Conservation (phyloP, 768 basidiomycete genomes). For the Agaricus subrufescens region DNA sequence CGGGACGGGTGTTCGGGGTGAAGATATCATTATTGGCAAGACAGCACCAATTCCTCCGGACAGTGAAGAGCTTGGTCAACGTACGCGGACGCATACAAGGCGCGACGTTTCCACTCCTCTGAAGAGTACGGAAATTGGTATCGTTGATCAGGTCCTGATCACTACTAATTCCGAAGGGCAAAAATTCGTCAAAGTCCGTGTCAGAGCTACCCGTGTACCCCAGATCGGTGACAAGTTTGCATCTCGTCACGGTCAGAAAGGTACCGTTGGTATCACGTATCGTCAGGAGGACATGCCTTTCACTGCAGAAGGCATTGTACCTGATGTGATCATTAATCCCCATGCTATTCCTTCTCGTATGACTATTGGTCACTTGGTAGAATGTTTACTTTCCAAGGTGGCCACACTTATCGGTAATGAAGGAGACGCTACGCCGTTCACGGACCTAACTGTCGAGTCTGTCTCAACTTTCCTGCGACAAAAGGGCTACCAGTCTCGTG, state of each 20-base stretch:
- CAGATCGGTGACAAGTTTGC: constrained; percentile 99
- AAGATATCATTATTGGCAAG: constrained; percentile 99
- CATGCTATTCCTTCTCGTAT: constrained; percentile 99
- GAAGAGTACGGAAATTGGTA: constrained; percentile 97
- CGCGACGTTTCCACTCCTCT: constrained; percentile 96
- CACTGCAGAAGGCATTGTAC: constrained; percentile 93
- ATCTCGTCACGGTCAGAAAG: constrained; percentile 98
- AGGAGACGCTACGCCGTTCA: constrained; percentile 98
- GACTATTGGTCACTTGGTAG: constrained; percentile 99
- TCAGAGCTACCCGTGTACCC: constrained; percentile 92
- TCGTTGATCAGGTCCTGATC: constrained; percentile 95
- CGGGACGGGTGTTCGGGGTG: constrained; percentile 90
- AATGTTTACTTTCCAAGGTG: constrained; percentile 94
- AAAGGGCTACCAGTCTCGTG: constrained; percentile 95
- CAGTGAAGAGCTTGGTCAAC: constrained; percentile 94
- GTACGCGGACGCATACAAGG: constrained; percentile 88
- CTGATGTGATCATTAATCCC: constrained; percentile 97
- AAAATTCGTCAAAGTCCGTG: constrained; percentile 97
- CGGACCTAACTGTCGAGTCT: constrained; percentile 94
- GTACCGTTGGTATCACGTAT: constrained; percentile 99
- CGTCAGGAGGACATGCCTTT: constrained; percentile 99
- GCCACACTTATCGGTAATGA: constrained; percentile 95
- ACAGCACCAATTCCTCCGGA: constrained; percentile 96
- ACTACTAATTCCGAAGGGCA: constrained; percentile 95
- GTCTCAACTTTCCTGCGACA: constrained; percentile 89